Evolutionary conservation across 345 rosid genomes (phyloP), one percentile per base, ranked within the genome.

Genomic region (Zanthoxylum bungeanum): DNA sequence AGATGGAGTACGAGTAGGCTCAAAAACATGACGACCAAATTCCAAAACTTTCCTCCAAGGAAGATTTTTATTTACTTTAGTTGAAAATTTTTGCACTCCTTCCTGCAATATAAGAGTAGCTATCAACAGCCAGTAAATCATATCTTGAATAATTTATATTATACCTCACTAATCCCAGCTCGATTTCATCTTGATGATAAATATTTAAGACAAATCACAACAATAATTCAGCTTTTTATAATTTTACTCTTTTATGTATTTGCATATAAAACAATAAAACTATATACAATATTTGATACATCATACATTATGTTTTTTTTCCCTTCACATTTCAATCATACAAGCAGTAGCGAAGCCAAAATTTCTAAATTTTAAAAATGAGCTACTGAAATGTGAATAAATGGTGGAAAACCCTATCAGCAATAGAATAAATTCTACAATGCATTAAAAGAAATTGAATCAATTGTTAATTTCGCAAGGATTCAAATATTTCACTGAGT

Each of bases 31-130:
- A 9, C n/a, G 73, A 69, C 98, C 97, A 81, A 81, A 85, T 22
- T 90, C 91, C 78, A 91, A 72, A 68, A 93, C 80, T 77, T 86
- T 94, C 75, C 81, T 83, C 97, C 97, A 94, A 11, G 98, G 93
- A 53, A 90, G 60, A 79, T 91, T 87, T 81, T 84, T 91, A 5
- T 83, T 88, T 19, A 37, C 68, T 39, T 68, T 53, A 51, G 40
- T 72, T 10, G 87, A 75, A 71, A 78, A 85, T 64, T 60, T 85
- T 47, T 65, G 75, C 73, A 90, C 93, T 66, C 90, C 96, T 70
- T 82, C 84, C 98, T 88, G 85, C 73, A 72, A 52, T 11, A 51
- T 14, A 44, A 66, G 55, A 69, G 42, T 21, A 69, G 24, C 64
- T 11, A 7, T 25, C 56, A 44, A 70, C 57, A 30, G 17, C 36